Percentiles rank a stretch among this genome's conserved stretches.
Evolutionary conservation across 2,329 filamentous ascomycete genomes (phyloP).

Genomic region (Cryphonectria parasitica): DNA sequence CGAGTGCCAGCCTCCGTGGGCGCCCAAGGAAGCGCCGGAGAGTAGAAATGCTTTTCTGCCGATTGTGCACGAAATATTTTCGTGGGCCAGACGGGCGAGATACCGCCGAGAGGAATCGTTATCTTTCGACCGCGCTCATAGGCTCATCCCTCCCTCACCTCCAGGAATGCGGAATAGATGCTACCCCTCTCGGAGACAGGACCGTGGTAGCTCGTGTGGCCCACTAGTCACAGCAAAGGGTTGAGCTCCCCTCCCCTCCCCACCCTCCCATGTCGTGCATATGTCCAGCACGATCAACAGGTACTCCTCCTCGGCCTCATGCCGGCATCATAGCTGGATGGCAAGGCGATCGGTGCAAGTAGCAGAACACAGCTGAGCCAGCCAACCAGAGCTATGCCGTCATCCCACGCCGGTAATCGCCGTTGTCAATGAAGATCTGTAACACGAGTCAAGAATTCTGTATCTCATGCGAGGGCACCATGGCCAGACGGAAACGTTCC

Average conservation of each 20-base stretch:
- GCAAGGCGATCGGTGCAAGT: background rate
- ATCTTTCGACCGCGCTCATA: background rate
- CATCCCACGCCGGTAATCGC: background rate
- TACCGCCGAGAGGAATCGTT: background rate
- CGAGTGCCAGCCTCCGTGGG: background rate
- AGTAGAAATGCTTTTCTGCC: background rate
- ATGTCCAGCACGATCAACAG: background rate
- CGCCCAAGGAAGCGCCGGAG: background rate
- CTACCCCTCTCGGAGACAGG: background rate
- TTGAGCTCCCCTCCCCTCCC: too few species aligned
- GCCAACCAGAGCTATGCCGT: background rate
- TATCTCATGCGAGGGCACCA: slow-evolving; percentile 4
- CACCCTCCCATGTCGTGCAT: slow-evolving; percentile 1
- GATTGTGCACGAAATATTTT: background rate
- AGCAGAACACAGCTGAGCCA: slow-evolving; percentile 1
- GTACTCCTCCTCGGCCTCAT: slow-evolving; percentile 5
- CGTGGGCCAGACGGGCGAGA: background rate
- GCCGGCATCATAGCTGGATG: background rate
- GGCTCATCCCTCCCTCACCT: background rate
- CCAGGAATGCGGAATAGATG: background rate
- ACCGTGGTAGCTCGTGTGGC: background rate
- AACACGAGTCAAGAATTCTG: background rate
- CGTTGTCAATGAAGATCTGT: background rate
- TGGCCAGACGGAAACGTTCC: slow-evolving; percentile 4
- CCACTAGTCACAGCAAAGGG: background rate